Evolutionary conservation across 441 rosid species (phyloP).

Genomic region (Eruca vesicaria): DNA sequence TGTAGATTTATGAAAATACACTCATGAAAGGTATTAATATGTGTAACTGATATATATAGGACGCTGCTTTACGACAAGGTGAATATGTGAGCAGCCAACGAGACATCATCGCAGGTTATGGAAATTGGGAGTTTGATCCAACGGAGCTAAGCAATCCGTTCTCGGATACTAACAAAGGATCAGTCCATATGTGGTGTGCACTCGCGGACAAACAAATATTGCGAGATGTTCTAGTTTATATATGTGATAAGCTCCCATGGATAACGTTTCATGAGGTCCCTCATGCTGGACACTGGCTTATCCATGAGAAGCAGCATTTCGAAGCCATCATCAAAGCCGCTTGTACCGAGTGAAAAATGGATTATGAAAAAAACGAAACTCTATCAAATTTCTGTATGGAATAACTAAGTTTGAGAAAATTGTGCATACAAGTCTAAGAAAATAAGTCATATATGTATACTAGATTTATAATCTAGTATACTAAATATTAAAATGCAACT

Average conservation of each 20-base stretch:
- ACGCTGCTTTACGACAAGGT: neutral
- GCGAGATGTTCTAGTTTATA: slow-evolving; percentile 33
- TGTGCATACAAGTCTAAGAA: too few relatives aligned
- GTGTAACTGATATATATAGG: neutral
- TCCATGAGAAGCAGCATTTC: slow-evolving; percentile 31
- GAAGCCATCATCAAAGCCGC: slow-evolving; percentile 37
- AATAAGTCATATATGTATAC: too few relatives aligned
- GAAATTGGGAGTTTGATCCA: slow-evolving; percentile 65
- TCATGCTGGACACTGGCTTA: slow-evolving; percentile 46
- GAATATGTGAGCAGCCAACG: slow-evolving; percentile 43
- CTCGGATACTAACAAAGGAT: slow-evolving; percentile 44
- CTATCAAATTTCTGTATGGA: too few relatives aligned
- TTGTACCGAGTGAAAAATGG: slow-evolving; percentile 36
- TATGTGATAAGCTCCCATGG: slow-evolving; percentile 60
- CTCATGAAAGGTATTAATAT: neutral
- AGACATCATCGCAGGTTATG: slow-evolving; percentile 44
- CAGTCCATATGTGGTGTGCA: slow-evolving; percentile 63
- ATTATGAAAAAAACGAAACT: too few relatives aligned
- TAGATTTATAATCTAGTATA: too few relatives aligned
- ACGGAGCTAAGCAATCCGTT: slow-evolving; percentile 51
- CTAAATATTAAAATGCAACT: too few relatives aligned
- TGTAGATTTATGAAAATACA: neutral
- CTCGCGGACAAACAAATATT: slow-evolving; percentile 51
- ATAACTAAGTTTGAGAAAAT: too few relatives aligned
- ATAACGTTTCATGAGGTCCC: slow-evolving; percentile 51